These are phyloP conservation scores for Eutrema salsugineum DNA, from an alignment of 441 rosid genomes.

Conservation along the genomic window DNA sequence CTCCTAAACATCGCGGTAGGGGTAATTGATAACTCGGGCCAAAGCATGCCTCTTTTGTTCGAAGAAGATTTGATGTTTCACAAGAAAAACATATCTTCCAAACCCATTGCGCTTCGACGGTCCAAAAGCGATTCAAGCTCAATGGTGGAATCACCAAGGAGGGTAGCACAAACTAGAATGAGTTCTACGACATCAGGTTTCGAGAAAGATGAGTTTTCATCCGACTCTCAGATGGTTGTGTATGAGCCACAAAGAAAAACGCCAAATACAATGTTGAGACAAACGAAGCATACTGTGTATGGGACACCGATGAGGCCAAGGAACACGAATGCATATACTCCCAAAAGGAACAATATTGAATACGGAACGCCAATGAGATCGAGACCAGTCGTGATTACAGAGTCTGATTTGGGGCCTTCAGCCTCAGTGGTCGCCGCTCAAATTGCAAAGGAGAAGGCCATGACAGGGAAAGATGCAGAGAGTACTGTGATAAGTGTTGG, in stretches of 20 bases:
- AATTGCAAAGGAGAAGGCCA: slow-evolving; percentile 56
- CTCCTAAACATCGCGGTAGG: slow-evolving; percentile 75
- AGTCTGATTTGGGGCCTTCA: slow-evolving; percentile 81
- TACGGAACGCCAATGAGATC: slow-evolving; percentile 38
- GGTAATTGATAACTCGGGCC: slow-evolving; percentile 66
- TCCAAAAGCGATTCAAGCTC: slow-evolving; percentile 75
- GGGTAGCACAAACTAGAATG: neutral
- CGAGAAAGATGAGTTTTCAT: slow-evolving; percentile 30
- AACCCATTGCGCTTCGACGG: slow-evolving; percentile 44
- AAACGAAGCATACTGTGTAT: slow-evolving; percentile 20
- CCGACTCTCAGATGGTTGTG: slow-evolving; percentile 32
- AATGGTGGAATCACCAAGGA: slow-evolving; percentile 34
- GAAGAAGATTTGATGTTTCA: slow-evolving; percentile 38
- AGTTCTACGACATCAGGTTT: slow-evolving; percentile 26
- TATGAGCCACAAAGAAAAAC: slow-evolving; percentile 18
- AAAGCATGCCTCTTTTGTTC: slow-evolving; percentile 85
- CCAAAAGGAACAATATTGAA: slow-evolving; percentile 22
- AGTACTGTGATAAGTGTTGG: slow-evolving; percentile 33
- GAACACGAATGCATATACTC: slow-evolving; percentile 16
- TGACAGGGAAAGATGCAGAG: slow-evolving; percentile 25
- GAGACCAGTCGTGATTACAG: slow-evolving; percentile 25
- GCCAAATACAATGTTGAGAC: slow-evolving; percentile 6
- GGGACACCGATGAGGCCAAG: slow-evolving; percentile 35
- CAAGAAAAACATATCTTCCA: slow-evolving; percentile 12
- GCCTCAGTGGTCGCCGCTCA: slow-evolving; percentile 93